Percentiles rank a stretch among this genome's conserved stretches.
phyloP scores from a whole-genome alignment of 2,329 filamentous ascomycete species.

The Neonectria ditissima region DNA sequence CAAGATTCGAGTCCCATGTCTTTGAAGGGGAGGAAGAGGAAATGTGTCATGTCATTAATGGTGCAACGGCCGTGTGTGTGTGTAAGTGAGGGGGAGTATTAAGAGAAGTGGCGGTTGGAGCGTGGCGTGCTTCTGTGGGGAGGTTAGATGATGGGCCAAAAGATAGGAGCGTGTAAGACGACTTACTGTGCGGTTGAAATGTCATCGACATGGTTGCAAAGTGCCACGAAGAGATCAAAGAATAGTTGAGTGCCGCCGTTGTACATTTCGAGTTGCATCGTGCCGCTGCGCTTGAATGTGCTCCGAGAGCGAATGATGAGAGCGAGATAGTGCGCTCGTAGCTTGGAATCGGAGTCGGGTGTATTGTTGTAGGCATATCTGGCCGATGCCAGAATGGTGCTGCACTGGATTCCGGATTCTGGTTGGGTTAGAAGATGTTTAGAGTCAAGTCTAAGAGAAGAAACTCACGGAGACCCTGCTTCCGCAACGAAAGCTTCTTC shows the following conservation, averaged over 20 bases:
- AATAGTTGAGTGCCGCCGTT: constrained; percentile 84
- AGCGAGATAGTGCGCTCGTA: constrained; percentile 90
- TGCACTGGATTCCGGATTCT: constrained; percentile 84
- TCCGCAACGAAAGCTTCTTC: constrained; percentile 85
- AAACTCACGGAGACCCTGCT: constrained; percentile 83
- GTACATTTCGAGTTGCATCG: constrained; percentile 96
- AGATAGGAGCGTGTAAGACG: not conserved
- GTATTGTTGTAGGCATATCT: constrained; percentile 91
- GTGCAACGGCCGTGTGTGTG: constrained; percentile 21
- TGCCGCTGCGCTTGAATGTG: constrained; percentile 93
- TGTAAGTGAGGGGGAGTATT: constrained; percentile 20
- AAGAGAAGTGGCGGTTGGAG: constrained; percentile 59
- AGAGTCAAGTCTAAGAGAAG: constrained; percentile 6
- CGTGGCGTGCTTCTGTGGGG: constrained; percentile 55
- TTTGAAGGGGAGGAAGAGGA: constrained; percentile 20
- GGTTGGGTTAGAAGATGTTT: constrained; percentile 19
- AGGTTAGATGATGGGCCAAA: constrained; percentile 8
- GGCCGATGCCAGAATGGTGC: constrained; percentile 87
- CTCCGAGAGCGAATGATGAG: constrained; percentile 89
- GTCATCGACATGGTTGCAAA: constrained; percentile 90
- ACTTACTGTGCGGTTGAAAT: constrained; percentile 69
- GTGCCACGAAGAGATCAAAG: constrained; percentile 92
- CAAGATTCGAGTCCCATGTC: constrained; percentile 28
- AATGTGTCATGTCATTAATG: constrained; percentile 43
- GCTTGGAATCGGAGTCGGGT: constrained; percentile 88